Conservation (phyloP, 805 yeast species). For the Saccharomyces jurei region DNA sequence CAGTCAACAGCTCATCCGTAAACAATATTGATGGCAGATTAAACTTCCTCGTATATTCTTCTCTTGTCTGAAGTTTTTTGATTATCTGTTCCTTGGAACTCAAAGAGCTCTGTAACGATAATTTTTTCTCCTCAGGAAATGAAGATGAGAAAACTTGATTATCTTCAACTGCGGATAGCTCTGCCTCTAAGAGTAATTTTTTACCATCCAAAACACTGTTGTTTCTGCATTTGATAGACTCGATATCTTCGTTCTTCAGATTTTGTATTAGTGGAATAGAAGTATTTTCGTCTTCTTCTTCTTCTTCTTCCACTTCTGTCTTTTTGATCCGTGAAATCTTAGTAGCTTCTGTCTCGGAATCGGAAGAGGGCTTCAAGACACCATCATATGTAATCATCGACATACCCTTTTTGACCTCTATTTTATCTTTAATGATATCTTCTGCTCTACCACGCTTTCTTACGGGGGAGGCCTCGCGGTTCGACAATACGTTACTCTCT, state of each 20-base stretch:
- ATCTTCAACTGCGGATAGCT: neutral
- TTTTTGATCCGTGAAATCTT: neutral
- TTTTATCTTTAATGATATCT: neutral
- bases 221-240: neutral
- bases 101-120: neutral
- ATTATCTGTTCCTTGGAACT: neutral
- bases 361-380: neutral
- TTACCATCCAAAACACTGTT: neutral
- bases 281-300: neutral
- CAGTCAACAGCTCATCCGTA: conserved; percentile 25
- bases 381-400: neutral
- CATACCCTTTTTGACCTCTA: neutral
- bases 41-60: conserved; percentile 14
- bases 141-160: neutral
- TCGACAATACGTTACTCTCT: neutral
- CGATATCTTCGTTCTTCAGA: conserved; percentile 2
- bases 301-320: neutral
- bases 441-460: neutral
- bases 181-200: conserved; percentile 2
- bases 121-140: neutral
- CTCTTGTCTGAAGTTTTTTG: conserved; percentile 2
- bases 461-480: neutral
- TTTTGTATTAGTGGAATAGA: conserved; percentile 1
- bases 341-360: neutral
- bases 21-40: conserved; percentile 24